Conservation (phyloP, 345 rosid genomes). For the Corchorus olitorius region DNA sequence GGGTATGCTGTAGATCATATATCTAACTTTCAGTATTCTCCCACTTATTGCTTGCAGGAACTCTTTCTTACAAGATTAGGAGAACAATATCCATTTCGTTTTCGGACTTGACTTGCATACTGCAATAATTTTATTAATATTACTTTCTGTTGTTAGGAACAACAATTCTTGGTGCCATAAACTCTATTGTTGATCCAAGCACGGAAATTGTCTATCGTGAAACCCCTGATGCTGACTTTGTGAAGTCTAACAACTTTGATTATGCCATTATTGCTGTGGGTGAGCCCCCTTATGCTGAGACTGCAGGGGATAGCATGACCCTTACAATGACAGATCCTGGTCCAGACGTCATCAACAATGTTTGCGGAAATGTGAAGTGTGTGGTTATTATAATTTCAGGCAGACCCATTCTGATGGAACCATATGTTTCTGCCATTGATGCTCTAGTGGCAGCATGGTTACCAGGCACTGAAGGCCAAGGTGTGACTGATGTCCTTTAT, state of each 20-base stretch:
- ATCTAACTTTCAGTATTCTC: not conserved
- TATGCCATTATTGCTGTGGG: constrained; percentile 86
- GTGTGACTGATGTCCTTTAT: constrained; percentile 76
- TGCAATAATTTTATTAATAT: not conserved
- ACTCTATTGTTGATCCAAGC: constrained; percentile 63
- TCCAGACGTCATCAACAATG: constrained; percentile 58
- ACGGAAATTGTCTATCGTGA: constrained; percentile 66
- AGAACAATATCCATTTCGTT: not conserved
- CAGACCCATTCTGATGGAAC: constrained; percentile 85
- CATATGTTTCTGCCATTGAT: constrained; percentile 59
- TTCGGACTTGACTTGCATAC: not conserved
- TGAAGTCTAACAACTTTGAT: constrained; percentile 66
- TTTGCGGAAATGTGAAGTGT: constrained; percentile 67
- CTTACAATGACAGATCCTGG: constrained; percentile 77
- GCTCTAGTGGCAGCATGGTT: constrained; percentile 93
- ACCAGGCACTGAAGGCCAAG: constrained; percentile 96
- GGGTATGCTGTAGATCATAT: constrained; percentile 42
- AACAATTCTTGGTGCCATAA: constrained; percentile 77
- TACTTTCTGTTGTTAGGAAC: constrained; percentile 53
- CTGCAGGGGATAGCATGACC: constrained; percentile 67
- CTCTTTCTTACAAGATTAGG: not conserved
- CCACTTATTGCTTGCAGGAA: not conserved
- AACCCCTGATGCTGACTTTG: constrained; percentile 63
- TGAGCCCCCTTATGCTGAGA: constrained; percentile 83
- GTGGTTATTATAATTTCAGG: constrained; percentile 81